These are phyloP conservation scores for Lentinula guzmanii DNA, from an alignment of 768 basidiomycete species.

Conservation along the genomic window DNA sequence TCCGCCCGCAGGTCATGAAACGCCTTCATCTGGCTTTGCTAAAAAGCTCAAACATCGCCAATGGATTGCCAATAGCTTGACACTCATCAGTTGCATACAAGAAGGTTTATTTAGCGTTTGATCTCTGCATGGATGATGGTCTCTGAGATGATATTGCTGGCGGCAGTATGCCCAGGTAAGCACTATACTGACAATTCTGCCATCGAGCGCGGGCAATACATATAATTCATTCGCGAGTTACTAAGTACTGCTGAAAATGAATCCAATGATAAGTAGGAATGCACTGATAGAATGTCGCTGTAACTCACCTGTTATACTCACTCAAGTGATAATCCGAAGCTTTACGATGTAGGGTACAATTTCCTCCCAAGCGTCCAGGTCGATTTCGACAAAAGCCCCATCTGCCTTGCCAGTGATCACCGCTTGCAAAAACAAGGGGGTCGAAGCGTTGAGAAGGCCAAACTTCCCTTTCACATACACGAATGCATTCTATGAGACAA, in stretches of 20 bases:
- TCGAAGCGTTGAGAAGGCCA: conserved; percentile 24
- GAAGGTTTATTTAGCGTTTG: too few relatives aligned
- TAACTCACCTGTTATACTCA: not conserved
- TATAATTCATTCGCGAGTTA: not conserved
- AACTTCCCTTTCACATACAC: conserved; percentile 31
- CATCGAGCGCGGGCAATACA: too few relatives aligned
- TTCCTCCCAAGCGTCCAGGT: conserved; percentile 33
- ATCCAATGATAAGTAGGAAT: not conserved
- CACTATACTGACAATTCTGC: too few relatives aligned
- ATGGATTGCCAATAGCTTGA: too few relatives aligned
- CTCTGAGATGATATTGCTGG: not conserved
- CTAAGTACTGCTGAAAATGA: not conserved
- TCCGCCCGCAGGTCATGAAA: too few relatives aligned
- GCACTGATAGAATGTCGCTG: not conserved
- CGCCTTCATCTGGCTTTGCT: too few relatives aligned
- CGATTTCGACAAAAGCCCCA: conserved; percentile 20
- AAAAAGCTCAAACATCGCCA: too few relatives aligned
- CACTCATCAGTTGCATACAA: too few relatives aligned
- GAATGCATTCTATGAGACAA: conserved; percentile 22
- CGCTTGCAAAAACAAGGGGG: conserved; percentile 22
- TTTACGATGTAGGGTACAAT: conserved; percentile 21
- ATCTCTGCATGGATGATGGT: not conserved
- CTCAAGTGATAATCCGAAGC: conserved; percentile 13
- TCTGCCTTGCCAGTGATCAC: conserved; percentile 14
- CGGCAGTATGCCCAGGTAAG: not conserved